A percentile compares a stretch with the other conserved stretches of the same genome.
These are phyloP conservation scores for Tripterygium wilfordii DNA, from an alignment of 177 flowering plant species.

Conservation along the genomic window DNA sequence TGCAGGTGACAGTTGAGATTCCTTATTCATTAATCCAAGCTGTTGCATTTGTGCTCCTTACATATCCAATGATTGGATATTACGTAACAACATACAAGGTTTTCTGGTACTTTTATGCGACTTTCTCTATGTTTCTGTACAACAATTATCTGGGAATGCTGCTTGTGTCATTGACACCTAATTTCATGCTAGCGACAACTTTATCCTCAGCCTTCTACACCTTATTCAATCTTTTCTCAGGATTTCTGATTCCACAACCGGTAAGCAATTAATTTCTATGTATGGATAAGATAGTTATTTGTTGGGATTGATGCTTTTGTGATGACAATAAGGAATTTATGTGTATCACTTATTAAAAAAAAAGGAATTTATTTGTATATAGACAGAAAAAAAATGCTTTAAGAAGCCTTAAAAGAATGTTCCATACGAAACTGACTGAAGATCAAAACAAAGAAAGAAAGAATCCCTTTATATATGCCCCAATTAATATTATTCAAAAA, in stretches of 20 bases:
- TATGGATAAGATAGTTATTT: no score
- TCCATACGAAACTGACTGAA: no score
- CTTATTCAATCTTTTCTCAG: constrained; percentile 40
- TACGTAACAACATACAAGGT: constrained; percentile 37
- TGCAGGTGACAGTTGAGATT: constrained; percentile 54
- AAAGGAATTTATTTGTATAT: no score
- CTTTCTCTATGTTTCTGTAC: constrained; percentile 43
- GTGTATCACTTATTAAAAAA: no score
- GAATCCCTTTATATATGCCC: no score
- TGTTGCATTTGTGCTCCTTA: constrained; percentile 26
- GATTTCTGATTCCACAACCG: constrained; percentile 54
- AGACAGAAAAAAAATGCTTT: no score
- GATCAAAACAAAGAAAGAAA: no score
- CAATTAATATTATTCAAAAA: no score
- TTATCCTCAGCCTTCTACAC: constrained; percentile 38
- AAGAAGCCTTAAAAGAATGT: no score
- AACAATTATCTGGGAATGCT: constrained; percentile 66
- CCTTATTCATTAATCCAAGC: constrained; percentile 45
- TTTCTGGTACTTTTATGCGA: constrained; percentile 53
- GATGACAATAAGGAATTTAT: no score
- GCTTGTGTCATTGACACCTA: constrained; percentile 54
- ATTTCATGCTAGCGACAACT: constrained; percentile 41
- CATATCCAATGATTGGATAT: constrained; percentile 62
- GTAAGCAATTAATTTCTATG: constrained; percentile 23
- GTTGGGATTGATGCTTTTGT: no score